These are phyloP conservation scores for Picocystis salinarum DNA, from an alignment of 139 green algal species.

Conservation along the genomic window DNA sequence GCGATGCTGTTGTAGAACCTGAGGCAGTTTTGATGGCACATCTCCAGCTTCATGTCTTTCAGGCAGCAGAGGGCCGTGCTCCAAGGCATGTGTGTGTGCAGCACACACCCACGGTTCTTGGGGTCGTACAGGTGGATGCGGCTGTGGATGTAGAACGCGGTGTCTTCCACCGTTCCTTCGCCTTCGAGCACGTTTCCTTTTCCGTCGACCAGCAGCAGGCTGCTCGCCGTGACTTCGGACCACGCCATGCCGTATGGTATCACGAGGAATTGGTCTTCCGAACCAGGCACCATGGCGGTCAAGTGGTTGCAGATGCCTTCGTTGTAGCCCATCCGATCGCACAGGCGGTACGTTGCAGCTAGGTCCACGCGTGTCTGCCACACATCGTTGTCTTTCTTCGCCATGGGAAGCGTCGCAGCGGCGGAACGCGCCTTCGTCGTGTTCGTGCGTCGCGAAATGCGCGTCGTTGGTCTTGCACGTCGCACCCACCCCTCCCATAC, in stretches of 20 bases:
- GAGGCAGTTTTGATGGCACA: conserved; percentile 21
- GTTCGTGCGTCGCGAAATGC: too few species aligned
- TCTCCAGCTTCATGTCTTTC: conserved; percentile 14
- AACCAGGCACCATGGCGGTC: conserved; percentile 13
- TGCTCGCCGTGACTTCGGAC: conserved; percentile 16
- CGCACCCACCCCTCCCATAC: too few species aligned
- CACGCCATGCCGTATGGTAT: conserved; percentile 22
- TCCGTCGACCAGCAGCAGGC: conserved; percentile 16
- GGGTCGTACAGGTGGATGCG: conserved; percentile 8
- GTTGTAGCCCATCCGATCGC: conserved; percentile 11
- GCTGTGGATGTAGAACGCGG: conserved; percentile 25
- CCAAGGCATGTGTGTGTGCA: conserved; percentile 23
- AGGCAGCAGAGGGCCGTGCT: conserved; percentile 14
- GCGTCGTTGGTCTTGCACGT: too few species aligned
- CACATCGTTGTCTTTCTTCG: too few species aligned
- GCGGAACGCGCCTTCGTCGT: too few species aligned
- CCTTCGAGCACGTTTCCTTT: conserved; percentile 17
- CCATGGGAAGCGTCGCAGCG: too few species aligned
- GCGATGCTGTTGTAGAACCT: conserved; percentile 23
- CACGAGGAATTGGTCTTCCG: conserved; percentile 15
- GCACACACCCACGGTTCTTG: conserved; percentile 6
- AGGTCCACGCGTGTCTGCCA: conserved; percentile 20
- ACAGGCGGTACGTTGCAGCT: conserved; percentile 16
- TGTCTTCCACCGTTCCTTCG: conserved; percentile 15
- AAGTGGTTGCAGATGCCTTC: conserved; percentile 19